These are phyloP conservation scores for Candida alai DNA, from an alignment of 805 yeast genomes.

Conservation along the genomic window DNA sequence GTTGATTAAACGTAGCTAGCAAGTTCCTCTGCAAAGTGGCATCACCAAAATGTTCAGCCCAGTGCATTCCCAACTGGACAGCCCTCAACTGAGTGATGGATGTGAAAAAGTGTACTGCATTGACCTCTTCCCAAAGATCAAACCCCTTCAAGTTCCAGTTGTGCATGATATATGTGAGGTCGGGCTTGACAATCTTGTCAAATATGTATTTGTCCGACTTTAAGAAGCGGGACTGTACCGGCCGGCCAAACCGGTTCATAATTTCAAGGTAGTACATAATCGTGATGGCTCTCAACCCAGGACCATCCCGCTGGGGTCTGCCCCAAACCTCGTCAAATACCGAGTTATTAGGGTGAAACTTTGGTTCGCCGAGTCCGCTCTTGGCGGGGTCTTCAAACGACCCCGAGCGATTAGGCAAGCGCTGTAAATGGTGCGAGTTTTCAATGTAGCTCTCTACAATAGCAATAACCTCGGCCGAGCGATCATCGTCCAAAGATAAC, in stretches of 20 bases:
- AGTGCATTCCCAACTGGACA: constrained; percentile 33
- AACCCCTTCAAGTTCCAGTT: constrained; percentile 69
- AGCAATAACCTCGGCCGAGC: constrained; percentile 10
- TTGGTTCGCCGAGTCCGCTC: constrained; percentile 84
- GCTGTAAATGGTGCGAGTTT: constrained; percentile 58
- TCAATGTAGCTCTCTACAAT: constrained; percentile 58
- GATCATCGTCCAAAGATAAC: neutral
- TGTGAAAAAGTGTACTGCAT: constrained; percentile 76
- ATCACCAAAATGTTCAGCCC: constrained; percentile 27
- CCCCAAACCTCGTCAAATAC: constrained; percentile 78
- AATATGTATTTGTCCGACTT: constrained; percentile 38
- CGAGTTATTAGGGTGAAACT: constrained; percentile 63
- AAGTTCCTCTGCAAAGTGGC: constrained; percentile 25
- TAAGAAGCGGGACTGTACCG: constrained; percentile 23
- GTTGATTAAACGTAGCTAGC: constrained; percentile 23
- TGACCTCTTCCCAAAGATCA: constrained; percentile 91
- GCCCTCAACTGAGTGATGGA: constrained; percentile 71
- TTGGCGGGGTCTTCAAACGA: constrained; percentile 36
- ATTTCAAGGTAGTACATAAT: constrained; percentile 51
- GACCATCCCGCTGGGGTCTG: constrained; percentile 94
- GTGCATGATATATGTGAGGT: constrained; percentile 56
- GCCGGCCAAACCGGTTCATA: constrained; percentile 27
- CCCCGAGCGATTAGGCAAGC: constrained; percentile 69
- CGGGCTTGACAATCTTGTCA: constrained; percentile 56
- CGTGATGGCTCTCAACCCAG: constrained; percentile 74